These are phyloP conservation scores for Thielaviopsis punctulata DNA, from an alignment of 2,329 filamentous ascomycete genomes.

Conservation along the genomic window DNA sequence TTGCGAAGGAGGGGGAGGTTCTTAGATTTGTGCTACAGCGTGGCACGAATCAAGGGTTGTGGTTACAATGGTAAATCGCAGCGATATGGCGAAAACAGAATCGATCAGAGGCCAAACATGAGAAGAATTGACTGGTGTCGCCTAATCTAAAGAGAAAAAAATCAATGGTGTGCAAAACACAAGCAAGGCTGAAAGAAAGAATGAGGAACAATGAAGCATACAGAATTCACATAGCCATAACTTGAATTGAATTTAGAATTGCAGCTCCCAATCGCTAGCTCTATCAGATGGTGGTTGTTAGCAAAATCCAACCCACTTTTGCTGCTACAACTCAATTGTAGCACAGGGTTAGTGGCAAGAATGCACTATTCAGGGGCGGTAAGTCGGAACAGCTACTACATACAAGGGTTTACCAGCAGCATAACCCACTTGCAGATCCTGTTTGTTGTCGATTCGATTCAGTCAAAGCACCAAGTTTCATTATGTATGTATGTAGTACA, in stretches of 20 bases:
- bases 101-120: background rate
- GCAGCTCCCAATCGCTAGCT: background rate
- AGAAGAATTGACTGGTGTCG: too few relatives aligned
- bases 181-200: background rate
- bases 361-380: background rate
- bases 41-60: background rate
- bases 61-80: background rate
- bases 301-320: background rate
- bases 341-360: background rate
- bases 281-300: background rate
- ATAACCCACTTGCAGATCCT: background rate
- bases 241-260: background rate
- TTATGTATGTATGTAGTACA: background rate
- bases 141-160: background rate
- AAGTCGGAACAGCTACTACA: too few relatives aligned
- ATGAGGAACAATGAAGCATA: background rate
- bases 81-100: background rate
- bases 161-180: background rate
- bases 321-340: background rate
- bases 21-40: background rate
- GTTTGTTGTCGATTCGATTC: background rate
- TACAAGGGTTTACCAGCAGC: background rate
- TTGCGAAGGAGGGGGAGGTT: background rate
- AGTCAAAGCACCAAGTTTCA: background rate
- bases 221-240: background rate